Evolutionary conservation across 2,329 filamentous ascomycete genomes (phyloP).

Genomic region (Penicillium sp.): DNA sequence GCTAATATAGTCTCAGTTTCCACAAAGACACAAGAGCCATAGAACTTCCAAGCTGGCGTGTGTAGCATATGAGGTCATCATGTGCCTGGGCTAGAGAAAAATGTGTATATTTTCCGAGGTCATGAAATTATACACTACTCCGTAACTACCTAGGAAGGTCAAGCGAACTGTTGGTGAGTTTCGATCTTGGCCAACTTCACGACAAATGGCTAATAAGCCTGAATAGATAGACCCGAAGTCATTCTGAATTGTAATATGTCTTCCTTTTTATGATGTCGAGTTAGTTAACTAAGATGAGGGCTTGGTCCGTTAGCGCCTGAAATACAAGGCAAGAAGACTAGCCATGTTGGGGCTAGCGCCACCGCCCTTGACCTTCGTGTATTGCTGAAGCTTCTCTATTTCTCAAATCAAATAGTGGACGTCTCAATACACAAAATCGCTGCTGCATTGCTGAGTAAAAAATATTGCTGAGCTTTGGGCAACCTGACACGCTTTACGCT

Average conservation of each 20-base stretch:
- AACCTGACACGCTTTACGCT: neutral
- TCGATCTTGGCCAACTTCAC: neutral
- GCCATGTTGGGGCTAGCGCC: neutral
- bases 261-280: neutral
- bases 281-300: neutral
- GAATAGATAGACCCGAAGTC: neutral
- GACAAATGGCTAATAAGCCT: no score
- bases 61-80: neutral
- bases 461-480: neutral
- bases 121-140: no score
- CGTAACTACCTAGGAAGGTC: neutral
- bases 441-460: neutral
- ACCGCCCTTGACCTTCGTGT: slow-evolving; percentile 1
- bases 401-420: neutral
- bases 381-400: slow-evolving; percentile 7
- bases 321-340: neutral
- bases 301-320: neutral
- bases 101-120: neutral
- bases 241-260: no score
- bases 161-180: neutral
- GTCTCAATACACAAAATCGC: neutral
- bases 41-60: neutral
- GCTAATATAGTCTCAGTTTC: neutral
- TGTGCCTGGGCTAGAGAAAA: neutral
- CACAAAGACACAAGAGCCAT: neutral